Evolutionary conservation across 2,329 filamentous ascomycete species (phyloP), one percentile per base, ranked within the genome.

Genomic region (Exserohilum rostratum): DNA sequence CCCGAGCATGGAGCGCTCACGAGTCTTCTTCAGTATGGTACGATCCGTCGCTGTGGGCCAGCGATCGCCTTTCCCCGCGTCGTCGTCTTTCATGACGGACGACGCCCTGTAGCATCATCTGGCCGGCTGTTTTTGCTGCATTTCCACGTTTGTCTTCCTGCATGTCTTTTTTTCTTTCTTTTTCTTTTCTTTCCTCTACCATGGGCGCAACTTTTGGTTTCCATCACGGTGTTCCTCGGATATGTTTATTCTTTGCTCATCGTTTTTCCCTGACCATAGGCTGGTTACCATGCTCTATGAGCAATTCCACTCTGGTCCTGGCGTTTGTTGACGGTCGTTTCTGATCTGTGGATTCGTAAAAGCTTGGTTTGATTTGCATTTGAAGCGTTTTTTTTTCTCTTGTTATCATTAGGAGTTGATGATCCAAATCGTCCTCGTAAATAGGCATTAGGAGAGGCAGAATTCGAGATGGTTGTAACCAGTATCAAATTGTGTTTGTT

Each of bases 231-330:
- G 61, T 66, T 66, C 54, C 53, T 45, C 33, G 51, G 50, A 54
- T 65, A 56, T 66, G 39, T 57, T 61, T 58, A 58, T 44, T 38
- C 22, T 66, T 55, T 63, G 40, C 25, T 50, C 42, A 46, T 55
- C 25, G 38, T 54, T 61, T 56, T 52, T 49, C 59, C 17, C 53
- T n/a, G 47, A 62, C 66, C 63, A 65, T 67, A 58, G 65, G 66
- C 56, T 69, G 66, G 69, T 68, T 69, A 60, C 72, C 68, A 68
- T 71, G 62, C 64, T 66, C 56, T 58, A 55, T 56, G 66, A 68
- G 69, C 65, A 55, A 64, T 64, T 60, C 65, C 65, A 63, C 64
- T 71, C 68, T 62, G 57, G 55, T 61, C 57, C 47, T 30, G 71
- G 69, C 65, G 65, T 66, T 57, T 53, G 47, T 57, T 53, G 46